phyloP scores from a whole-genome alignment of 345 rosid species.

The Fremontodendron californicum region DNA sequence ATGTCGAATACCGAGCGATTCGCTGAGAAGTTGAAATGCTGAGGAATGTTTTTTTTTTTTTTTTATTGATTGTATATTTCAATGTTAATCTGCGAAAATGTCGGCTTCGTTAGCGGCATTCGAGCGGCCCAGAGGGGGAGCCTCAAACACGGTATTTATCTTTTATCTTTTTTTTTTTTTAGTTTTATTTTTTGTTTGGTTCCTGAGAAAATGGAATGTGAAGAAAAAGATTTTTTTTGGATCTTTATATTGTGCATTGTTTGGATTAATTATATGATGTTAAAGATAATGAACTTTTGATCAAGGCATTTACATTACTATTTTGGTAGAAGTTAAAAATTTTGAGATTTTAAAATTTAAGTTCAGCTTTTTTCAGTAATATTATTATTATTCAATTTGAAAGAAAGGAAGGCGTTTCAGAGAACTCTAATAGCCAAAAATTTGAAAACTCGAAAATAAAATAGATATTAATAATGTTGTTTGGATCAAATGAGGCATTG shows the following conservation, averaged over 20 bases:
- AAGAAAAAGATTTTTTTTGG: background rate
- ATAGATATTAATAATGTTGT: background rate
- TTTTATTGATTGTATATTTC: constrained; percentile 9
- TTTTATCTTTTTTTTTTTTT: background rate
- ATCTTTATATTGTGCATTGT: background rate
- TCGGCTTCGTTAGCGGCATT: constrained; percentile 75
- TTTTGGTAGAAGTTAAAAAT: background rate
- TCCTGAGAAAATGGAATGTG: constrained; percentile 8
- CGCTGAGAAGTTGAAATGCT: constrained; percentile 21
- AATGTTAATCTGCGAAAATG: constrained; percentile 45
- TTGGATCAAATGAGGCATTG: background rate
- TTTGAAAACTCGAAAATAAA: background rate
- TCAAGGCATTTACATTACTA: background rate
- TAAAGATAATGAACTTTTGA: background rate
- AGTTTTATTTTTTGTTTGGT: constrained; percentile 11
- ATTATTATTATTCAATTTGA: background rate
- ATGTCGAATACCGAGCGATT: constrained; percentile 11
- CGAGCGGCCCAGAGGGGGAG: constrained; percentile 67
- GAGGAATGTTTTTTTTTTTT: background rate
- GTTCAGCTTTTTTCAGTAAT: background rate
- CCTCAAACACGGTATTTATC: constrained; percentile 65
- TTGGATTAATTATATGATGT: background rate
- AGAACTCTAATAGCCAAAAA: background rate
- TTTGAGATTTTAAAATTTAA: constrained; percentile 1
- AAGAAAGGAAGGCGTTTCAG: background rate